Base-by-base conservation (phyloP, 2,329 filamentous ascomycete genomes). In the Aureobasidium sp. region DNA sequence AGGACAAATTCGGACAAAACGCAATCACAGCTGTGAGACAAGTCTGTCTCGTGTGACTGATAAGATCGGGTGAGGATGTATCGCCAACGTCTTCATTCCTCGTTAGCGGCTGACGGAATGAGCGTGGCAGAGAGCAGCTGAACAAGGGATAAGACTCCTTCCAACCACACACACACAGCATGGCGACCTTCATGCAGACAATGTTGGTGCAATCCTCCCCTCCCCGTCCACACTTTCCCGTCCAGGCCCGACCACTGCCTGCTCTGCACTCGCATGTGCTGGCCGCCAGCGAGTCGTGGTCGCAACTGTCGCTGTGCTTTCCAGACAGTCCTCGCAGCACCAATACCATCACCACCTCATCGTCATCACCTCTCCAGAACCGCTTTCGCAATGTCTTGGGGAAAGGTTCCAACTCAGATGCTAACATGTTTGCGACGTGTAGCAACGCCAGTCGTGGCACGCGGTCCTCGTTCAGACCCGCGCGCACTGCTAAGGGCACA, bases 381-480 rank as follows among this genome's bases (percentile, higher is more conserved):
- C 71, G 71, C 60, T 64, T 67, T 47, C 62, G 62, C 53, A 57
- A 63, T 47, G 63, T 62, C 15, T 50, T 67, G 26, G 53, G 62
- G 7, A 65, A 50, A 20, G 24, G 26, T 5, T 3, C 10, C 17
- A 44, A 63, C 62, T 65, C 64, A 26, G 69, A 69, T 63, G 69
- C 71, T 71, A 71, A 74, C 74, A 65, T 76, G 69, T 65, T 75
- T 68, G 66, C 69, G 62, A 74, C 73, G 74, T 68, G 78, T 74
- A 72, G 66, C 66, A 73, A 73, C 66, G 69, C 68, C 34, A 71
- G 71, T 44, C 69, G 92, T 75, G 88, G 92, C 71, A 91, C 90
- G 68, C 87, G 90, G 76, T 92, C 90, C 71, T 90, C 94, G 68
- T 97, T 97, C 81, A 91, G 92, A 73, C 90, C 93, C 41, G 89